Conservation (phyloP, 2,329 filamentous ascomycete genomes). For the Teratosphaeria viscida region DNA sequence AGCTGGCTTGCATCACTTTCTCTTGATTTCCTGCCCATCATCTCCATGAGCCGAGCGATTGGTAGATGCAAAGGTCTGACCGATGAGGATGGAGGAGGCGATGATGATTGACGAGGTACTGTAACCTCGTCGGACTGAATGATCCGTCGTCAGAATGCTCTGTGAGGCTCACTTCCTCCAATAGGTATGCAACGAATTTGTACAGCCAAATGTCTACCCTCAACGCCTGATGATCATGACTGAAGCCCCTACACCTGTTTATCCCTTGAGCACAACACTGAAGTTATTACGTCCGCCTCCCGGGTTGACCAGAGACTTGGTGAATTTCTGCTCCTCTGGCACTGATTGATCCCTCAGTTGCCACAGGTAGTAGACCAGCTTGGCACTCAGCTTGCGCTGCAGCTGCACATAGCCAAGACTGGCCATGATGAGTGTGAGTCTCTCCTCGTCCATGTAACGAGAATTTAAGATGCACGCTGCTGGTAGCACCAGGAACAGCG, state of each 20-base stretch:
- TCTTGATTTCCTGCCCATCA: no score
- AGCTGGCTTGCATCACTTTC: no score
- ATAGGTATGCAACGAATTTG: not conserved
- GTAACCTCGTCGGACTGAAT: no score
- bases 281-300: conserved; percentile 83
- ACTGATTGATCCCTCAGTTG: conserved; percentile 31
- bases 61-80: no score
- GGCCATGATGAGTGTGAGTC: conserved; percentile 62
- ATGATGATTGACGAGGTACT: no score
- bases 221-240: no score
- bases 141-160: no score
- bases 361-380: conserved; percentile 89
- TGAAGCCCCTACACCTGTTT: not conserved
- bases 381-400: conserved; percentile 63
- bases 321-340: conserved; percentile 35
- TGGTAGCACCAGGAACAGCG: conserved; percentile 80
- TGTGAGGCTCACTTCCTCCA: not conserved
- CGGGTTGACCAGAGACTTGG: conserved; percentile 67
- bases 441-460: conserved; percentile 68
- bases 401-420: conserved; percentile 61
- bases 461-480: conserved; percentile 83
- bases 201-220: not conserved
- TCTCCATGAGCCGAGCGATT: no score
- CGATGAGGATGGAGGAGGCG: no score
- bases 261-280: conserved; percentile 52